phyloP scores from a whole-genome alignment of 1,284 basidiomycete species.

The Pyrrhoderma noxium region DNA sequence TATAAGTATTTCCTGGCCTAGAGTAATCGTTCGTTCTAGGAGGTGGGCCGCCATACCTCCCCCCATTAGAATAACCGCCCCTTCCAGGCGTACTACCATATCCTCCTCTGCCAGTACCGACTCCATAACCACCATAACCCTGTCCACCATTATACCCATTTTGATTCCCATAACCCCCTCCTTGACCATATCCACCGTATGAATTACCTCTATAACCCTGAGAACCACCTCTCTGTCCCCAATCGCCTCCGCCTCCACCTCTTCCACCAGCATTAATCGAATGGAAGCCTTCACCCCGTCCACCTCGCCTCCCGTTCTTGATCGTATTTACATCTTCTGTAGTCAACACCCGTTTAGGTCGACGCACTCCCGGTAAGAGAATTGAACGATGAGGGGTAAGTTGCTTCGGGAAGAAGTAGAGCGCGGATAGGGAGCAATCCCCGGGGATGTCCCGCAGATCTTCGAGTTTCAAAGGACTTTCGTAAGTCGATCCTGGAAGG shows the following conservation, averaged over 20 bases:
- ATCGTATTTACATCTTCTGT: slow-evolving; percentile 69
- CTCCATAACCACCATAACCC: slow-evolving; percentile 19
- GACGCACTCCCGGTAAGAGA: slow-evolving; percentile 70
- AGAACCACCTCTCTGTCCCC: slow-evolving; percentile 4
- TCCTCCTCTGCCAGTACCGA: slow-evolving; percentile 9
- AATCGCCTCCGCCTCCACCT: slow-evolving; percentile 20
- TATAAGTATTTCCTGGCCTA: slow-evolving; percentile 6
- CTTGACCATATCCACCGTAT: slow-evolving; percentile 20
- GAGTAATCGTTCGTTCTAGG: slow-evolving; percentile 8
- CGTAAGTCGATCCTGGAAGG: slow-evolving; percentile 87
- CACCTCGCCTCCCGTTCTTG: slow-evolving; percentile 36
- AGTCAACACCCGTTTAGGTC: slow-evolving; percentile 56
- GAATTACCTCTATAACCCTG: neutral
- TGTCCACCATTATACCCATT: neutral
- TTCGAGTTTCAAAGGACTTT: slow-evolving; percentile 58
- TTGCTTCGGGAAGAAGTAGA: slow-evolving; percentile 89
- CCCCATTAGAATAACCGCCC: slow-evolving; percentile 7
- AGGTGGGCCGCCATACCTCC: slow-evolving; percentile 10
- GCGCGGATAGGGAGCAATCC: slow-evolving; percentile 81
- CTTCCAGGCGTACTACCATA: slow-evolving; percentile 2
- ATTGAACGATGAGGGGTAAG: slow-evolving; percentile 79
- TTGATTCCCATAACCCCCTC: slow-evolving; percentile 16
- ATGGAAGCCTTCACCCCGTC: slow-evolving; percentile 21
- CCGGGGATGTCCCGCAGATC: slow-evolving; percentile 74
- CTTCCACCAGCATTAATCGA: slow-evolving; percentile 17